phyloP scores from a whole-genome alignment of 2,329 filamentous ascomycete species.

The Exophiala sideris region DNA sequence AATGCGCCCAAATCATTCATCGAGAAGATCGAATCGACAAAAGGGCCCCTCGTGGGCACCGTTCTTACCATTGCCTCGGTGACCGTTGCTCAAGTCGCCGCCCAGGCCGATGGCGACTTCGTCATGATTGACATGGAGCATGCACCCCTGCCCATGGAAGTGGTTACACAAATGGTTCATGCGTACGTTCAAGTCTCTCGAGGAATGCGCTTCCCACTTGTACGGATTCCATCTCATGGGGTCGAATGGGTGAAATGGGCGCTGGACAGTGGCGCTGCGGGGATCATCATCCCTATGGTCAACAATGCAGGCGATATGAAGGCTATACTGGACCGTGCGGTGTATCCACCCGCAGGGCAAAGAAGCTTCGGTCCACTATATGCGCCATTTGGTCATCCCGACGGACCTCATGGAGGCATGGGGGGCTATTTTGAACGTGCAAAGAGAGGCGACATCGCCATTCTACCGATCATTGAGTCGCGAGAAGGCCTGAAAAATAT shows the following conservation, averaged over 20 bases:
- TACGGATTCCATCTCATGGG: constrained; percentile 53
- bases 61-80: background rate
- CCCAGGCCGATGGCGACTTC: constrained; percentile 52
- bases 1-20: too few relatives aligned
- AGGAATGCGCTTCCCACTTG: constrained; percentile 40
- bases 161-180: constrained; percentile 35
- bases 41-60: background rate
- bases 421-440: constrained; percentile 6
- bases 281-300: constrained; percentile 53
- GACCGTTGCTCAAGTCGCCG: constrained; percentile 25
- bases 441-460: background rate
- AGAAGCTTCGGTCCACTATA: constrained; percentile 48
- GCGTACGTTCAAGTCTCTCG: constrained; percentile 36
- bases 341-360: constrained; percentile 53
- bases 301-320: constrained; percentile 51
- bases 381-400: constrained; percentile 5
- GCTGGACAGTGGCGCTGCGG: constrained; percentile 58
- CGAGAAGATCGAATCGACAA: too few relatives aligned
- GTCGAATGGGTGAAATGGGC: constrained; percentile 61
- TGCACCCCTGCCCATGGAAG: constrained; percentile 51
- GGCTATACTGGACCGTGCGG: constrained; percentile 49
- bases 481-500: constrained; percentile 8
- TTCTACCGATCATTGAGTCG: constrained; percentile 16
- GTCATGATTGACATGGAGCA: constrained; percentile 55
- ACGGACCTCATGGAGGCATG: background rate